Evolutionary conservation across 139 green algal genomes (phyloP).

Genomic region (Gonium pectorale): DNA sequence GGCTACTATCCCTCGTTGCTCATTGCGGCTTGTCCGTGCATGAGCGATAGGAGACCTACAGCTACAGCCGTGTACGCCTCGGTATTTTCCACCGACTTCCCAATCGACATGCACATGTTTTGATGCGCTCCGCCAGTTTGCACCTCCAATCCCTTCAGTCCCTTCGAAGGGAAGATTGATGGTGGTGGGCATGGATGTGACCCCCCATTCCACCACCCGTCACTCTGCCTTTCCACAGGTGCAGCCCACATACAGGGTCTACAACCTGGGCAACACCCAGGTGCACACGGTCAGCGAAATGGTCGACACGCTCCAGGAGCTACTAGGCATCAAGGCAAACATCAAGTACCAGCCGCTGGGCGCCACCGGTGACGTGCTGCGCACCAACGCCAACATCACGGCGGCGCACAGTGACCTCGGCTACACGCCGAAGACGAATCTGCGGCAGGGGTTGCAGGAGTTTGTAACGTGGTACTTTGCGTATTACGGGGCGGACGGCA

Average conservation of each 20-base stretch:
- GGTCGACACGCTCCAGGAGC: slow-evolving; percentile 73
- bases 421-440: slow-evolving; percentile 55
- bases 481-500: slow-evolving; percentile 64
- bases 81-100: no score
- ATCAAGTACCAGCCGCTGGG: slow-evolving; percentile 71
- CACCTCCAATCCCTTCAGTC: no score
- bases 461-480: slow-evolving; percentile 82
- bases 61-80: no score
- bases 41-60: no score
- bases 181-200: no score
- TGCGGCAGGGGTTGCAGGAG: slow-evolving; percentile 66
- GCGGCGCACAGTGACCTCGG: slow-evolving; percentile 50
- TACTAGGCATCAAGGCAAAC: slow-evolving; percentile 65
- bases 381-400: slow-evolving; percentile 83
- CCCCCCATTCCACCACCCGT: no score
- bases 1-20: no score
- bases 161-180: no score
- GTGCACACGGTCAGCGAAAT: slow-evolving; percentile 77
- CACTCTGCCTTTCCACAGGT: no score
- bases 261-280: slow-evolving; percentile 85
- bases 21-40: no score
- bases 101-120: no score
- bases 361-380: slow-evolving; percentile 78
- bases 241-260: slow-evolving; percentile 58
- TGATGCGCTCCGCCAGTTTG: no score